Evolutionary conservation across 768 basidiomycete species (phyloP), one percentile per base, ranked within the genome.

Genomic region (Hortiboletus flavorubellus): DNA sequence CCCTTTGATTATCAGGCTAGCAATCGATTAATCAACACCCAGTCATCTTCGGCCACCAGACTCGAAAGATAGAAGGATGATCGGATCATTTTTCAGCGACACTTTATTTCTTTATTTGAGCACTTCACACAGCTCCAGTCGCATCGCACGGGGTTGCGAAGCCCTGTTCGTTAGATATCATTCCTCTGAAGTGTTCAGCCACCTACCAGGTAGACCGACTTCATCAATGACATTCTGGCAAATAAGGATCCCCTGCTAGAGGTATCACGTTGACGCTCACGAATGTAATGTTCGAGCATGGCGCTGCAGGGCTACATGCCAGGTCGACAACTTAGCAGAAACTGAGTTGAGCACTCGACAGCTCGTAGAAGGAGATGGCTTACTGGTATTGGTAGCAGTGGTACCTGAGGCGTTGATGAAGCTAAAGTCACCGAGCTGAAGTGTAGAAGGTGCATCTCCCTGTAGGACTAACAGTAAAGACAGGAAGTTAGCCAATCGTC

Each of bases 371-470:
- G 11, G 42, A 18, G 31, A 39, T 39, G 2, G 11, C 11, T 44
- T 29, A 35, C 43, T n/a, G 51, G 58, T 71, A 49, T 75, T 78
- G 1, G 74, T 73, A 34, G 65, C 54, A 0, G 78, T 72, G 2
- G 78, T 82, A 30, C 82, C 81, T 31, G 64, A 72, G 74, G 78
- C 80, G 56, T 78, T 70, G 16, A 68, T 67, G 56, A 80, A 83
- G 26, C 69, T 68, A 64, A 50, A 38, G 46, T 78, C 71, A 43
- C 73, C 72, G 58, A 84, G 81, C 52, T 73, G 75, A 42, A 81
- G 59, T 23, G 64, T 69, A 5, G 82, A 83, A 8, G 80, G 80
- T 16, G 68, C 61, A 64, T 83, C 81, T 6, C 77, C n/a, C 81
- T 81, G 47, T 21, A 37, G 69, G 81, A 16, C 69, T 72, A 18